Percentiles rank a stretch among this genome's conserved stretches.
These are phyloP conservation scores for Purshia tridentata DNA, from an alignment of 306 rosid species.

Conservation along the genomic window DNA sequence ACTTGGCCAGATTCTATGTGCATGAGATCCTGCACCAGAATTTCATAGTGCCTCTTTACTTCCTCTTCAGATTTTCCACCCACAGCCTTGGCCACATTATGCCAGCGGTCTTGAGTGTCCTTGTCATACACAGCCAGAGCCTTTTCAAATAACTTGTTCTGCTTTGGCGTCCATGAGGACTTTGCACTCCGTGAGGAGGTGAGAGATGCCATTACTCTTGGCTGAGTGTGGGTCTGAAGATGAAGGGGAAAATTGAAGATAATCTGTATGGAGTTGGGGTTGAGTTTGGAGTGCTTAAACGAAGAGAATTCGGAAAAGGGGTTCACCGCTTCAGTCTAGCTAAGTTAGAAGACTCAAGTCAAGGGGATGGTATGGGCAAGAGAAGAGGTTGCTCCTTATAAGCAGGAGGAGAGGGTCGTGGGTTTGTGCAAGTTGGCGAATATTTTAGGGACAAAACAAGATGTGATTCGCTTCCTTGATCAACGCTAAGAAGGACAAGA, in stretches of 20 bases:
- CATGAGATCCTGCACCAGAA: constrained; percentile 69
- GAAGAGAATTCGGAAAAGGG: not conserved
- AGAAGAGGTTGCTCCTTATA: constrained; percentile 42
- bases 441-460: constrained; percentile 23
- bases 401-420: constrained; percentile 36
- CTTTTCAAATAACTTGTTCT: constrained; percentile 76
- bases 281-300: not conserved
- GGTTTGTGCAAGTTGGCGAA: constrained; percentile 52
- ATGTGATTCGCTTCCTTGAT: constrained; percentile 45
- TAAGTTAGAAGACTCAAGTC: constrained; percentile 20
- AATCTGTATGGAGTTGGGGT: not conserved
- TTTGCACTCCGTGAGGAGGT: constrained; percentile 26
- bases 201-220: constrained; percentile 34
- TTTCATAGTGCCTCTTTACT: constrained; percentile 73
- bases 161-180: constrained; percentile 72
- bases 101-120: constrained; percentile 84
- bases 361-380: constrained; percentile 14
- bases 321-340: not conserved
- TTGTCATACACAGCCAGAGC: constrained; percentile 85
- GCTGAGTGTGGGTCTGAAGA: not conserved
- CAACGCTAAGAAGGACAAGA: constrained; percentile 23
- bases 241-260: not conserved
- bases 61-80: constrained; percentile 77
- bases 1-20: constrained; percentile 72
- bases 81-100: constrained; percentile 78